phyloP scores from a whole-genome alignment of 2,329 filamentous ascomycete genomes.

The Ambrosiella xylebori region DNA sequence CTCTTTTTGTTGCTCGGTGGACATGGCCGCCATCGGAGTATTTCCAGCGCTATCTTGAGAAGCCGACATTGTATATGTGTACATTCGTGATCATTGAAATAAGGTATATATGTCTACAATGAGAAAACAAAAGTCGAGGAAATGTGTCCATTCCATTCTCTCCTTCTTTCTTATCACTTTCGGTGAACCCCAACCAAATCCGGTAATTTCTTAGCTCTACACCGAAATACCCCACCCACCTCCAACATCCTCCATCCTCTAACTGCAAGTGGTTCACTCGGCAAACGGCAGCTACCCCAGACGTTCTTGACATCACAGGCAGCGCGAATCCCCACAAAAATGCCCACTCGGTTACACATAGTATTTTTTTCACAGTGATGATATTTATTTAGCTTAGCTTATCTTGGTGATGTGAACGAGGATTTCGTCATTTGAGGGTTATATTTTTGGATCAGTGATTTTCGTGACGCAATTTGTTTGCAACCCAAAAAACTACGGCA shows the following conservation, averaged over 20 bases:
- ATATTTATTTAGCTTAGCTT: neutral
- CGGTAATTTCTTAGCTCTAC: too few relatives aligned
- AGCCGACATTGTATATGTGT: constrained; percentile 10
- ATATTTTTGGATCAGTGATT: neutral
- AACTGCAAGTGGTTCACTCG: too few relatives aligned
- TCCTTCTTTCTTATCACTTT: too few relatives aligned
- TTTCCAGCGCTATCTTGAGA: too few relatives aligned
- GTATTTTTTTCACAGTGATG: neutral
- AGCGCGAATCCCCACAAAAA: neutral
- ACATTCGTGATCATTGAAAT: neutral
- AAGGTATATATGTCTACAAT: neutral
- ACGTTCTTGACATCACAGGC: neutral
- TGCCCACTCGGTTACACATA: neutral
- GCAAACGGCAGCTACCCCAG: neutral
- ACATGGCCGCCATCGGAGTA: too few relatives aligned
- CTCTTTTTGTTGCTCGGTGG: constrained; percentile 34
- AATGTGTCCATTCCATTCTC: too few relatives aligned
- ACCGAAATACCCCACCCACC: too few relatives aligned
- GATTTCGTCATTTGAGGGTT: neutral
- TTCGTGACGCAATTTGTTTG: neutral
- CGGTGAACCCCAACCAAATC: neutral
- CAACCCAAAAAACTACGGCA: neutral
- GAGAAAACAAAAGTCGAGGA: neutral
- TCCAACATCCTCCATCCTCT: too few relatives aligned
- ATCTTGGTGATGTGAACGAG: neutral